Evolutionary conservation across 2,329 filamentous ascomycete genomes (phyloP).

Genomic region (Colletotrichum liriopes): DNA sequence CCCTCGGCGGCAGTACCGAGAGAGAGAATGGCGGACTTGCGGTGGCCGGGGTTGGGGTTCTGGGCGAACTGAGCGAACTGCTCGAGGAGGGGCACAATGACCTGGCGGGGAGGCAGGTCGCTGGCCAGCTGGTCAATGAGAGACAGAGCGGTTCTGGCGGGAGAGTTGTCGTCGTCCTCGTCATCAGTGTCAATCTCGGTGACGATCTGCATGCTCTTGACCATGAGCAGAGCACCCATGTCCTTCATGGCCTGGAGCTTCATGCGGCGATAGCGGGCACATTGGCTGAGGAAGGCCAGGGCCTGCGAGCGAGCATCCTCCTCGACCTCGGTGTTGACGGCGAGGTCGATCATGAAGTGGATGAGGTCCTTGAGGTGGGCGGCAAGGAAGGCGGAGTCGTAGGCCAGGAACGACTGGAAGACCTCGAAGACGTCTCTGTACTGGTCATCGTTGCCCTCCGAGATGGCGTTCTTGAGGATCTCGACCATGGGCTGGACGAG

Average conservation of each 20-base stretch:
- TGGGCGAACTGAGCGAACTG: constrained; percentile 87
- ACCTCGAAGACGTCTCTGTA: constrained; percentile 94
- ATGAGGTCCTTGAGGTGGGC: constrained; percentile 91
- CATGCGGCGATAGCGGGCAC: constrained; percentile 91
- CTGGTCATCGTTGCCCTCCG: constrained; percentile 86
- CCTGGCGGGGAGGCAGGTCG: constrained; percentile 92
- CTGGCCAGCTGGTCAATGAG: constrained; percentile 91
- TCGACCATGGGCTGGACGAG: constrained; percentile 91
- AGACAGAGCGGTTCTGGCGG: constrained; percentile 86
- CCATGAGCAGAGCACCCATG: constrained; percentile 88
- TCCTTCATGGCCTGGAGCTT: constrained; percentile 92
- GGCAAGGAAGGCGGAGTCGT: constrained; percentile 87
- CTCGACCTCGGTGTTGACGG: constrained; percentile 81
- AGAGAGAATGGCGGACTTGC: constrained; percentile 91
- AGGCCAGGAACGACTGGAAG: constrained; percentile 94
- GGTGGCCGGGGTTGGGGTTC: constrained; percentile 81
- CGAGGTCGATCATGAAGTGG: constrained; percentile 93
- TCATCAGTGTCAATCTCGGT: constrained; percentile 91
- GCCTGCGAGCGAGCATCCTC: constrained; percentile 92
- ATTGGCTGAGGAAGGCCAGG: constrained; percentile 93
- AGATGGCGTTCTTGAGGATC: constrained; percentile 88
- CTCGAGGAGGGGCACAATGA: constrained; percentile 92
- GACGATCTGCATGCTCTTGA: constrained; percentile 89
- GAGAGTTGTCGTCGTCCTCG: constrained; percentile 81
- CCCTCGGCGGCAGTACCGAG: constrained; percentile 96